Evolutionary conservation across 805 yeast genomes (phyloP), one percentile per base, ranked within the genome.

Genomic region (Candida coleopterorum): DNA sequence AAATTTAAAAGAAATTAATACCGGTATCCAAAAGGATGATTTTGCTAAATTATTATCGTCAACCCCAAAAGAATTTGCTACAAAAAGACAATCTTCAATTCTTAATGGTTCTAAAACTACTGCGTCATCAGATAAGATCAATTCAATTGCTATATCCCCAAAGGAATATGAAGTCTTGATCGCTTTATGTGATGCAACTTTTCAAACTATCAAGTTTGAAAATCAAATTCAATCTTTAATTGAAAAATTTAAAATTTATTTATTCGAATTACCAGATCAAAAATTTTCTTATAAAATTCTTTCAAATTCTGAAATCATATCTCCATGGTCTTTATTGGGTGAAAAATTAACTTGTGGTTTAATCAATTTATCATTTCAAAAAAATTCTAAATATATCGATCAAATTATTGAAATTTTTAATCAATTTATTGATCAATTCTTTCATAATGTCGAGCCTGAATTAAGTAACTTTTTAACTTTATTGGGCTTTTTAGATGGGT

Each of bases 151-250:
- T 11, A 62, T 75, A 41, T 57, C 75, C 2, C 56, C 65, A 26
- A 73, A 70, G 39, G 83, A 79, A 50, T 64, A 67, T 39, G 84
- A 81, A 43, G 69, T 73, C 4, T 59, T 81, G 40, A 45, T 73
- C 30, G 83, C 86, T 0, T 55, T 82, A 18, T 75, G 81, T 41
- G 62, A 62, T 18, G 59, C 68, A 9, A 50, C 69, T 4, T 12
- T n/a, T 6, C 26, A 37, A 23, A 38, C 40, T 4, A 58, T 62
- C 6, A 49, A 55, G 8, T 40, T 55, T 33, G 58, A 56, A 24
- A 48, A 44, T 5, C 72, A 70, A 32, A 77, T 75, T 10, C 50
- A 55, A 4, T 39, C 67, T 18, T 49, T 78, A 14, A 48, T 73
- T n/a, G 52, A 62, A 8, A 69, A 72, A 31, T 54, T 79, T 34